phyloP scores from a whole-genome alignment of 345 rosid species.

The Euclidium syriacum region DNA sequence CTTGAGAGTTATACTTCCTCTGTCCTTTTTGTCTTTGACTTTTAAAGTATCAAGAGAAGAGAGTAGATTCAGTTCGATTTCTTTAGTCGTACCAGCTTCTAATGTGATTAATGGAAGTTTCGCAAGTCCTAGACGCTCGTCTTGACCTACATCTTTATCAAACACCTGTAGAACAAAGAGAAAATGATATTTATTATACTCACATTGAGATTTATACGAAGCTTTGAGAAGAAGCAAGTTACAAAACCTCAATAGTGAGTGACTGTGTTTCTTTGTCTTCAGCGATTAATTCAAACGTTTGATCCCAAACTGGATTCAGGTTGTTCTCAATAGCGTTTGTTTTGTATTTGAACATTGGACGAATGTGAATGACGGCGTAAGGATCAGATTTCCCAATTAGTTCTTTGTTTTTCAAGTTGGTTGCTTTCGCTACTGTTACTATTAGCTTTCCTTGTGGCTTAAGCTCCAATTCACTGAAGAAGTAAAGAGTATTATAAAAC shows the following conservation, averaged over 20 bases:
- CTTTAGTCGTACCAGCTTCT: slow-evolving; percentile 46
- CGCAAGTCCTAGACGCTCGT: slow-evolving; percentile 77
- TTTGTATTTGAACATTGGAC: slow-evolving; percentile 86
- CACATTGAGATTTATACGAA: too few relatives aligned
- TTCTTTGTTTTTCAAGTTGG: slow-evolving; percentile 92
- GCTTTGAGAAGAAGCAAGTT: not conserved
- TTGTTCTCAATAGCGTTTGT: slow-evolving; percentile 77
- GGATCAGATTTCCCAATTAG: slow-evolving; percentile 99
- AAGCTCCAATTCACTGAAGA: slow-evolving; percentile 96
- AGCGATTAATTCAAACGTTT: slow-evolving; percentile 76
- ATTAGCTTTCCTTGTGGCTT: slow-evolving; percentile 87
- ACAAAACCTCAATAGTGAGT: slow-evolving; percentile 70
- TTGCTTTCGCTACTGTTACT: slow-evolving; percentile 72
- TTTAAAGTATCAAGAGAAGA: slow-evolving; percentile 90
- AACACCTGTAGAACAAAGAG: slow-evolving; percentile 69
- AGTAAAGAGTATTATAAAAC: too few relatives aligned
- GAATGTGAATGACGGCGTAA: slow-evolving; percentile 62
- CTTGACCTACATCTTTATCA: slow-evolving; percentile 96
- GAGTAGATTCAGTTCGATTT: slow-evolving; percentile 58
- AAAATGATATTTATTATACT: too few relatives aligned
- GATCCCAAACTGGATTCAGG: slow-evolving; percentile 92
- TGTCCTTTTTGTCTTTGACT: slow-evolving; percentile 91
- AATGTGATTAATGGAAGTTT: slow-evolving; percentile 62
- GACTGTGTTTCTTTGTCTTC: slow-evolving; percentile 98
- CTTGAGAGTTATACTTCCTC: slow-evolving; percentile 79